Percentiles rank a stretch among this genome's conserved stretches.
phyloP scores from a whole-genome alignment of 208 protist species.

The Trypanosoma congolense region DNA sequence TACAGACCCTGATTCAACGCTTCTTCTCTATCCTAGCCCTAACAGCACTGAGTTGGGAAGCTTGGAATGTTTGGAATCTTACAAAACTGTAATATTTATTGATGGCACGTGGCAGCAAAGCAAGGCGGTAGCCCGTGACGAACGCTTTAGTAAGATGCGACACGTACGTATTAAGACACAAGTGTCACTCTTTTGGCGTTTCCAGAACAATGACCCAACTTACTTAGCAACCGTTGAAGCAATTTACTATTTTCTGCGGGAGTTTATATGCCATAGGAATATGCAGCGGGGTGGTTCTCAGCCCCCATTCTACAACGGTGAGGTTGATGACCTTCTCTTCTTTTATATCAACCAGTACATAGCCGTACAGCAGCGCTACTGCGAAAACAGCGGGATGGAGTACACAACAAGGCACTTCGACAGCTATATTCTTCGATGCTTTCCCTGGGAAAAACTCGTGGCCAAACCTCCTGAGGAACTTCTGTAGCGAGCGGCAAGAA shows the following conservation, averaged over 20 bases:
- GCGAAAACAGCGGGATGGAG: slow-evolving; percentile 28
- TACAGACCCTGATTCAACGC: slow-evolving; percentile 57
- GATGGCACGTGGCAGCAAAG: slow-evolving; percentile 94
- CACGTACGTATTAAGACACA: slow-evolving; percentile 79
- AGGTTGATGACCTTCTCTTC: slow-evolving; percentile 94
- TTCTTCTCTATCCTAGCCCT: slow-evolving; percentile 84
- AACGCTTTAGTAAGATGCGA: slow-evolving; percentile 62
- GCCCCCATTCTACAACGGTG: slow-evolving; percentile 60
- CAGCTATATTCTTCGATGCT: slow-evolving; percentile 72
- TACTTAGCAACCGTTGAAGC: slow-evolving; percentile 93
- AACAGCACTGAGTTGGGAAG: slow-evolving; percentile 69
- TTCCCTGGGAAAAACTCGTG: slow-evolving; percentile 67
- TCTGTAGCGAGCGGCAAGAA: not conserved
- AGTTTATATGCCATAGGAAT: slow-evolving; percentile 78
- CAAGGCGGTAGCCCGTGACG: slow-evolving; percentile 80
- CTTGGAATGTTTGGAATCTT: slow-evolving; percentile 56
- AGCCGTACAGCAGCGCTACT: slow-evolving; percentile 86
- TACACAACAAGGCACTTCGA: slow-evolving; percentile 85
- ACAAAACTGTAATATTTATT: slow-evolving; percentile 90
- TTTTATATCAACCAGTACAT: slow-evolving; percentile 94
- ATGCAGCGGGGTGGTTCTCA: slow-evolving; percentile 10
- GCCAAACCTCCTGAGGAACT: slow-evolving; percentile 9
- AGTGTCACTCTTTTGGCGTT: slow-evolving; percentile 92
- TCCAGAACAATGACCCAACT: slow-evolving; percentile 88
- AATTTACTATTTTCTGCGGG: slow-evolving; percentile 92